Evolutionary conservation across 1,284 basidiomycete genomes (phyloP).

Genomic region (Athelia psychrophila): DNA sequence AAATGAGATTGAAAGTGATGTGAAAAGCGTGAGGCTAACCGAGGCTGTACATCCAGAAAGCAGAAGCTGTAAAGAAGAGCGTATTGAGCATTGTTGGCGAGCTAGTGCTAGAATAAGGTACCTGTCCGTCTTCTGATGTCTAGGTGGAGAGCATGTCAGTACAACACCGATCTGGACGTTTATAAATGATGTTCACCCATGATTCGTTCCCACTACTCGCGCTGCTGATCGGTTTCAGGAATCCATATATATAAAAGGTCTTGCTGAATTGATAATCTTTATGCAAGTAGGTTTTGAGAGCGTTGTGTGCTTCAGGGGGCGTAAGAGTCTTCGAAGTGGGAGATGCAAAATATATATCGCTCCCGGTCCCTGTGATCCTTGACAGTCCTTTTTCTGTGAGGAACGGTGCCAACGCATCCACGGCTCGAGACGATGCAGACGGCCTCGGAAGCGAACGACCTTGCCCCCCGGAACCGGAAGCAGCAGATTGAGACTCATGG

Average conservation of each 20-base stretch:
- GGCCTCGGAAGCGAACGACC: background rate
- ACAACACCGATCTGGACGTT: background rate
- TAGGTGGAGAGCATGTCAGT: background rate
- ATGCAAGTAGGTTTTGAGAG: conserved; percentile 40
- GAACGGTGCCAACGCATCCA: conserved; percentile 37
- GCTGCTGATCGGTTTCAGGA: conserved; percentile 45
- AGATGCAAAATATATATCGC: conserved; percentile 33
- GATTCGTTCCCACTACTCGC: conserved; percentile 41
- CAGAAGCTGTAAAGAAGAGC: background rate
- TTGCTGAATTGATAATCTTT: conserved; percentile 43
- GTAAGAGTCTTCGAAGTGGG: conserved; percentile 23
- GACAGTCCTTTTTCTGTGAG: conserved; percentile 45
- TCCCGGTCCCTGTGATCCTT: conserved; percentile 33
- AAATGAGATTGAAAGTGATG: too few relatives aligned
- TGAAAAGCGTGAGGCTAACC: conserved; percentile 24
- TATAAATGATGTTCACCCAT: conserved; percentile 45
- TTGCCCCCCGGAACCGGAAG: conserved; percentile 6
- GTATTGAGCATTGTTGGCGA: conserved; percentile 5
- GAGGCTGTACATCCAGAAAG: conserved; percentile 33
- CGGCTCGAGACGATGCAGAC: background rate
- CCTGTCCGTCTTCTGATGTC: conserved; percentile 49
- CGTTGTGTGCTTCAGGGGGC: conserved; percentile 49
- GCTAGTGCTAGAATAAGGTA: conserved; percentile 17
- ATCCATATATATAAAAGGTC: conserved; percentile 43
- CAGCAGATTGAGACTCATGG: conserved; percentile 29